phyloP scores from a whole-genome alignment of 2,329 filamentous ascomycete genomes.

The Talaromyces verruculosus region DNA sequence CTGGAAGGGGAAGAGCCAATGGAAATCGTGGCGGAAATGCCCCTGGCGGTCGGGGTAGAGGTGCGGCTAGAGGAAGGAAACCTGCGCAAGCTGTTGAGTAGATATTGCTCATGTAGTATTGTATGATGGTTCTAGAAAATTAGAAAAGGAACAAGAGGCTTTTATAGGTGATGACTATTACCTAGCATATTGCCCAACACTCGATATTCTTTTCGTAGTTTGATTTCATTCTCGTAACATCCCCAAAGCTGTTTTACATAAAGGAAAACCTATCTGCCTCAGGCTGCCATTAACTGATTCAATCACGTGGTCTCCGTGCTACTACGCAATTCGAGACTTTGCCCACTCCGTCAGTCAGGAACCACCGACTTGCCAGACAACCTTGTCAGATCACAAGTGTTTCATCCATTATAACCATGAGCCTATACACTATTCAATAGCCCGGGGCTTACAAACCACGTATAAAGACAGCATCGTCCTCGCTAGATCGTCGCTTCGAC shows the following conservation, averaged over 20 bases:
- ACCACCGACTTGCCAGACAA: neutral
- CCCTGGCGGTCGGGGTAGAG: conserved; percentile 11
- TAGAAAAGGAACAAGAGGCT: neutral
- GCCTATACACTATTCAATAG: neutral
- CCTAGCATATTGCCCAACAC: neutral
- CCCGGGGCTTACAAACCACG: neutral
- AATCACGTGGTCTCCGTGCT: neutral
- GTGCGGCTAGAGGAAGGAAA: conserved; percentile 12
- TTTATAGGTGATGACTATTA: neutral
- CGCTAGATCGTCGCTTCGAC: neutral
- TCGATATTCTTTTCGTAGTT: neutral
- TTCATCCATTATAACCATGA: neutral
- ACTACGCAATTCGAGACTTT: conserved; percentile 1
- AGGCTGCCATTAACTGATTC: neutral
- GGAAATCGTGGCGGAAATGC: conserved; percentile 17
- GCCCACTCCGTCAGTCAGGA: neutral
- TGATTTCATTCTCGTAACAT: neutral
- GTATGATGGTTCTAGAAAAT: neutral
- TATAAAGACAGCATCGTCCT: neutral
- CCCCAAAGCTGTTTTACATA: neutral
- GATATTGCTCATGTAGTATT: neutral
- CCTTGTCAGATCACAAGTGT: neutral
- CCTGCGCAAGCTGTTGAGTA: neutral
- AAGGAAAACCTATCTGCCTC: neutral
- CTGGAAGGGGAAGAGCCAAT: conserved; percentile 39